phyloP scores from a whole-genome alignment of 495 filamentous ascomycete genomes.

The Podospora tetraspora region DNA sequence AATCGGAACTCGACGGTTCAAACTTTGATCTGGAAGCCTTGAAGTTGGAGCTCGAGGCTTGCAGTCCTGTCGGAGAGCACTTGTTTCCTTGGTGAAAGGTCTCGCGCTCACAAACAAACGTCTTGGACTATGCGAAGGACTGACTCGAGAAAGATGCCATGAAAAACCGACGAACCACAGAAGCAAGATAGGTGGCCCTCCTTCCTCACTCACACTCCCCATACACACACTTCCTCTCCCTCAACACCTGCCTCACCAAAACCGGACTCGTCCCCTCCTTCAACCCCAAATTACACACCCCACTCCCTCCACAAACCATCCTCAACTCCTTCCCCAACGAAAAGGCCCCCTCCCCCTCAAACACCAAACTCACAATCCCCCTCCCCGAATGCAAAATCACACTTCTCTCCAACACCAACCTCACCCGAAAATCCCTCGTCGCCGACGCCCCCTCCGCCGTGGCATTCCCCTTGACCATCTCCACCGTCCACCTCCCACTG shows the following conservation, averaged over 20 bases:
- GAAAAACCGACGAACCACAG: too few species aligned
- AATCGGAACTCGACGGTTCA: too few species aligned
- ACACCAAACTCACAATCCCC: conserved; percentile 6
- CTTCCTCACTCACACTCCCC: neutral
- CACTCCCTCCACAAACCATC: conserved; percentile 17
- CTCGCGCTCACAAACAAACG: too few species aligned
- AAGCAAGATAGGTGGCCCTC: too few species aligned
- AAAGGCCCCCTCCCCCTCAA: conserved; percentile 12
- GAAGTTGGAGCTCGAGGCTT: too few species aligned
- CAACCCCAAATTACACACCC: conserved; percentile 19
- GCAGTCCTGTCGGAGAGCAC: too few species aligned
- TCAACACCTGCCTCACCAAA: conserved; percentile 4
- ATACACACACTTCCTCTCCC: conserved; percentile 6
- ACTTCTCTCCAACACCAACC: conserved; percentile 9
- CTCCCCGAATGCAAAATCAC: conserved; percentile 2
- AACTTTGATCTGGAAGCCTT: too few species aligned
- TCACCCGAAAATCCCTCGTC: conserved; percentile 17
- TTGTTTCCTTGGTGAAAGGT: too few species aligned
- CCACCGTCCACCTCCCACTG: conserved; percentile 17
- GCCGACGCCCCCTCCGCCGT: conserved; percentile 2
- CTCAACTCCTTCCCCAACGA: conserved; percentile 12
- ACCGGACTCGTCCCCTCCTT: conserved; percentile 14
- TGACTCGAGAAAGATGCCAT: too few species aligned
- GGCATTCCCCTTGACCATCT: conserved; percentile 8
- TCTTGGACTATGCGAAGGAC: too few species aligned